Evolutionary conservation across 176 grass and related monocot genomes (phyloP).

Genomic region (Luzula sylvatica): DNA sequence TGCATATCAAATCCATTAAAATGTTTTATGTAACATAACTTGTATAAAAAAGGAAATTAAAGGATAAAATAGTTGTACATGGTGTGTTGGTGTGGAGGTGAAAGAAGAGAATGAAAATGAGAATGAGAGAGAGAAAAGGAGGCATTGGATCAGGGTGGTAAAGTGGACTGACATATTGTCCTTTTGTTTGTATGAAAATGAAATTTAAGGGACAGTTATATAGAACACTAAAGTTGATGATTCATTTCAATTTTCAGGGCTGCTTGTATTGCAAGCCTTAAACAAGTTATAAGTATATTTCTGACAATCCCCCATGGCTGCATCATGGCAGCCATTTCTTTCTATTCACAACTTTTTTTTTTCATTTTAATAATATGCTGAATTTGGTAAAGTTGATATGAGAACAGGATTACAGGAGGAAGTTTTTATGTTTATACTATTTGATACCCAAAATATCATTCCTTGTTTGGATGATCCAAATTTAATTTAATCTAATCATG

Average conservation of each 20-base stretch:
- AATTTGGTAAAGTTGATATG: slow-evolving; percentile 15
- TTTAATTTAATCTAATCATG: too few species aligned
- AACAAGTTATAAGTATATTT: slow-evolving; percentile 38
- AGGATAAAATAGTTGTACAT: slow-evolving; percentile 33
- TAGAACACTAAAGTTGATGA: slow-evolving; percentile 45
- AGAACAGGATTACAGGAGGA: too few species aligned
- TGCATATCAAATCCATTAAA: slow-evolving; percentile 31
- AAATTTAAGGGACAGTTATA: slow-evolving; percentile 38
- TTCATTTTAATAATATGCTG: background rate
- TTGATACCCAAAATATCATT: too few species aligned
- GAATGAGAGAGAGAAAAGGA: slow-evolving; percentile 40
- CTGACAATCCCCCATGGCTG: slow-evolving; percentile 66
- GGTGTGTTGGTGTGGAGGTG: slow-evolving; percentile 22
- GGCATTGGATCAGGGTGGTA: slow-evolving; percentile 30
- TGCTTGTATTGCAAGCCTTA: slow-evolving; percentile 86
- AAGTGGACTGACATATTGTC: slow-evolving; percentile 53
- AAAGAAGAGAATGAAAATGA: slow-evolving; percentile 28
- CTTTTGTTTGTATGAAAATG: slow-evolving; percentile 21
- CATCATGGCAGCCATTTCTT: slow-evolving; percentile 57
- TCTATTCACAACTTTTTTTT: slow-evolving; percentile 7
- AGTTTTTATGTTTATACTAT: too few species aligned
- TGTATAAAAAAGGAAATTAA: slow-evolving; percentile 7
- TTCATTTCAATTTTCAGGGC: slow-evolving; percentile 37
- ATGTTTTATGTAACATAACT: too few species aligned
- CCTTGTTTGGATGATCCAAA: too few species aligned